Conservation (phyloP, 257 asterid genomes). For the Misopates orontium region DNA sequence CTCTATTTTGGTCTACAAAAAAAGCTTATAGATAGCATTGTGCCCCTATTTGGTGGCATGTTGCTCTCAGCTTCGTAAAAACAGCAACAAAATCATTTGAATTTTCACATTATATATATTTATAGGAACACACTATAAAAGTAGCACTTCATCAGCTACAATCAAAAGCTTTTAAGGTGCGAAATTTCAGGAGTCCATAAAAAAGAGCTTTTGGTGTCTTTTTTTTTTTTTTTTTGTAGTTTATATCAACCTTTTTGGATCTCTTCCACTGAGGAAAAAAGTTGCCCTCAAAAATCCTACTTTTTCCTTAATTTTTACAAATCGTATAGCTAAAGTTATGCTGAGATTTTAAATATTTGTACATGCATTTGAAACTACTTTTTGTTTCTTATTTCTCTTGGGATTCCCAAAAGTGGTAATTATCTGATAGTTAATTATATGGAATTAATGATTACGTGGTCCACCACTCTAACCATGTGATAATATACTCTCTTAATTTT, state of each 20-base stretch:
- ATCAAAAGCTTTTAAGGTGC: constrained; percentile 46
- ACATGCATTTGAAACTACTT: constrained; percentile 16
- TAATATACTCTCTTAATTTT: constrained; percentile 25
- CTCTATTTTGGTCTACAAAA: background rate
- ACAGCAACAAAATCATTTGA: constrained; percentile 11
- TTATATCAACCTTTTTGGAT: constrained; percentile 30
- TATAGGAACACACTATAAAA: constrained; percentile 12
- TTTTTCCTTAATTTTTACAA: constrained; percentile 51
- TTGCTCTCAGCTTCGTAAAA: constrained; percentile 13
- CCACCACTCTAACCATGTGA: constrained; percentile 40
- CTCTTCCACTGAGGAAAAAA: constrained; percentile 29
- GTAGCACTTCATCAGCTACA: constrained; percentile 27
- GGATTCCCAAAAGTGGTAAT: constrained; percentile 42
- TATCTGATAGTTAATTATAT: background rate
- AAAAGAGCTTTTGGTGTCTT: constrained; percentile 20
- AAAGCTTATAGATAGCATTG: constrained; percentile 1
- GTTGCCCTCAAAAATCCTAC: constrained; percentile 5
- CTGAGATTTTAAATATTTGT: constrained; percentile 30
- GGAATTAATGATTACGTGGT: constrained; percentile 39
- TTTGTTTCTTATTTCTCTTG: constrained; percentile 36
- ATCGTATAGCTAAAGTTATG: constrained; percentile 62
- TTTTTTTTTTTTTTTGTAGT: constrained; percentile 17
- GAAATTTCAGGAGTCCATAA: constrained; percentile 57
- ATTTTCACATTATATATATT: constrained; percentile 3
- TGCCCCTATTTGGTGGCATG: constrained; percentile 35